Percentiles rank a stretch among this genome's conserved stretches.
phyloP scores from a whole-genome alignment of 2,329 filamentous ascomycete species.

The Aureobasidium sp. region DNA sequence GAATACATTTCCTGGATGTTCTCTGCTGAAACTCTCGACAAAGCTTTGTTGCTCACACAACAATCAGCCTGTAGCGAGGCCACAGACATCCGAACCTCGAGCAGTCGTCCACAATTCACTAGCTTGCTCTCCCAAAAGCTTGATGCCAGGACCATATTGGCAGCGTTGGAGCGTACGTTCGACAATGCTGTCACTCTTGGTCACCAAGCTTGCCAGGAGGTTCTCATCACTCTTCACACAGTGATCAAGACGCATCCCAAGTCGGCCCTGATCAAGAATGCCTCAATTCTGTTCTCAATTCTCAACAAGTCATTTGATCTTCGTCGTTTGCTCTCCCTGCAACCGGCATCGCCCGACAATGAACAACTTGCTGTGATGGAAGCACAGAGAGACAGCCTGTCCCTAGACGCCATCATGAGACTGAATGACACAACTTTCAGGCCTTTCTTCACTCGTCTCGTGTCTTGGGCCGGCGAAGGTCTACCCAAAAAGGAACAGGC shows the following conservation, averaged over 20 bases:
- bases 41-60: slow-evolving; percentile 63
- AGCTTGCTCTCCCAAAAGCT: slow-evolving; percentile 68
- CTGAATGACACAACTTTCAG: slow-evolving; percentile 90
- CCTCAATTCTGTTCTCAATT: slow-evolving; percentile 55
- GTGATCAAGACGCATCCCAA: slow-evolving; percentile 74
- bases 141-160: slow-evolving; percentile 66
- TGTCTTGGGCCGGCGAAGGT: slow-evolving; percentile 65
- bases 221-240: slow-evolving; percentile 58
- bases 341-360: slow-evolving; percentile 52
- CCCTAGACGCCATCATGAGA: slow-evolving; percentile 90
- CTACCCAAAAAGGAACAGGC: slow-evolving; percentile 53
- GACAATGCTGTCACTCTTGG: slow-evolving; percentile 42
- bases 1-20: slow-evolving; percentile 87
- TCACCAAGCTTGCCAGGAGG: slow-evolving; percentile 53
- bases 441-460: slow-evolving; percentile 80
- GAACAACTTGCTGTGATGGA: slow-evolving; percentile 19
- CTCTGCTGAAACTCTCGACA: slow-evolving; percentile 63
- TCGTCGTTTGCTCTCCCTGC: slow-evolving; percentile 46
- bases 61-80: slow-evolving; percentile 46
- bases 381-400: slow-evolving; percentile 51
- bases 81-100: slow-evolving; percentile 18
- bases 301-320: slow-evolving; percentile 54
- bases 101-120: slow-evolving; percentile 60
- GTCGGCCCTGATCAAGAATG: slow-evolving; percentile 66
- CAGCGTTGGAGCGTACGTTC: slow-evolving; percentile 67